Base-by-base conservation (phyloP, 2,329 filamentous ascomycete species). In the Emericellopsis cladophorae region DNA sequence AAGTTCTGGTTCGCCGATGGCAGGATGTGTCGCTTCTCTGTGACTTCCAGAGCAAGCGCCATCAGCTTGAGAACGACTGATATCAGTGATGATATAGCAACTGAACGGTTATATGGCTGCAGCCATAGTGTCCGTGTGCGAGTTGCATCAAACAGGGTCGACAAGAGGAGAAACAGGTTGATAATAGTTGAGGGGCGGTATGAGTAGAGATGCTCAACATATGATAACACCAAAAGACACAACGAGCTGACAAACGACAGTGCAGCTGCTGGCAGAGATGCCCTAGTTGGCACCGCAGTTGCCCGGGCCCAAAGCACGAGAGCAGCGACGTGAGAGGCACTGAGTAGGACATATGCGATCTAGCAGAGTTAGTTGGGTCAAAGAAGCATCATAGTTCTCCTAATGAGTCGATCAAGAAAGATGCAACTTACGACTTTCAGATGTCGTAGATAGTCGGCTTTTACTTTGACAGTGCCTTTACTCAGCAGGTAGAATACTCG, bases 401-500 rank as follows among this genome's bases (percentile, higher is more conserved):
- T 4, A 29, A 9, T 21, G 22, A 14, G 7, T 36, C 26, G 7
- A 7, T 36, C 22, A 4, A 12, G 4, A 6, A 32, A 23, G 11
- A 18, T 37, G 42, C 9, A 11, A 46, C 49, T 48, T 43, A 40
- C 49, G 35, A 51, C 35, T 2, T 51, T 51, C 40, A 35, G 44
- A 31, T 46, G 46, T 2, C 51, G 16, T 44, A 47, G 49, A 31
- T 36, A 23, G 21, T 29, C 51, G 3, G n/a, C 39, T 2, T 51
- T 43, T 3, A 51, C 46, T 32, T 50, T 51, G 1, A 51, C 43
- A 1, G 18, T 42, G 0, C 48, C 44, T 21, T 51, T 51, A 23
- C 42, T 48, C 34, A 51, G 0, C 0, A 51, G 45, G 40, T 49
- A 51, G 0, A 42, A 2, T 0, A 29, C 40, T 16, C 49, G 46